Percentiles rank a stretch among this genome's conserved stretches.
These are phyloP conservation scores for Xylaria sp. DNA, from an alignment of 2,329 filamentous ascomycete genomes.

Conservation along the genomic window DNA sequence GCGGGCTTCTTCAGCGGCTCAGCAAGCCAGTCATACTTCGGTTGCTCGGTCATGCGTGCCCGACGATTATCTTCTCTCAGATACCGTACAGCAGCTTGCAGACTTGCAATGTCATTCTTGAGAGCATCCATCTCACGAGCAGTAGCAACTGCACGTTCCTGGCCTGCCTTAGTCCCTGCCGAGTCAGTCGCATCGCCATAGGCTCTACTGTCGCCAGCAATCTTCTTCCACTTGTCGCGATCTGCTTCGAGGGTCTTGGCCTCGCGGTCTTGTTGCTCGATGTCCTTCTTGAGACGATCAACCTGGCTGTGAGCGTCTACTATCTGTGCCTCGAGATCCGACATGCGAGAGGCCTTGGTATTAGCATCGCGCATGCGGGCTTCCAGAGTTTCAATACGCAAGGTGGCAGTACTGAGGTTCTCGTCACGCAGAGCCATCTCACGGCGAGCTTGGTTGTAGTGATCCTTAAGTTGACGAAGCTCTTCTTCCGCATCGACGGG, in stretches of 20 bases:
- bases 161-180: conserved; percentile 63
- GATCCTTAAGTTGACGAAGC: conserved; percentile 80
- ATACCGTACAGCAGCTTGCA: conserved; percentile 74
- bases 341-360: conserved; percentile 77
- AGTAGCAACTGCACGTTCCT: conserved; percentile 74
- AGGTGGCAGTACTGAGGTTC: conserved; percentile 83
- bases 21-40: conserved; percentile 69
- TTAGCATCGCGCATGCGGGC: conserved; percentile 85
- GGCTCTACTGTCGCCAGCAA: conserved; percentile 69
- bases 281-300: conserved; percentile 67
- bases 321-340: conserved; percentile 70
- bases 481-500: conserved; percentile 88
- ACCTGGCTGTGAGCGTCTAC: conserved; percentile 62
- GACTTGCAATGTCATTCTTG: conserved; percentile 71
- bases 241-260: conserved; percentile 72
- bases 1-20: conserved; percentile 65
- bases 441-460: conserved; percentile 80
- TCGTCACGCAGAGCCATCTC: conserved; percentile 79
- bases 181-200: conserved; percentile 61
- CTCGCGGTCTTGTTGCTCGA: conserved; percentile 74
- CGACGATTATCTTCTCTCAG: conserved; percentile 74
- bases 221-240: conserved; percentile 76
- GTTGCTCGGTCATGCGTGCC: conserved; percentile 67
- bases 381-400: conserved; percentile 93
- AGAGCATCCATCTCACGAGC: conserved; percentile 78